phyloP scores from a whole-genome alignment of 148 eudicot species.

The Silene latifolia region DNA sequence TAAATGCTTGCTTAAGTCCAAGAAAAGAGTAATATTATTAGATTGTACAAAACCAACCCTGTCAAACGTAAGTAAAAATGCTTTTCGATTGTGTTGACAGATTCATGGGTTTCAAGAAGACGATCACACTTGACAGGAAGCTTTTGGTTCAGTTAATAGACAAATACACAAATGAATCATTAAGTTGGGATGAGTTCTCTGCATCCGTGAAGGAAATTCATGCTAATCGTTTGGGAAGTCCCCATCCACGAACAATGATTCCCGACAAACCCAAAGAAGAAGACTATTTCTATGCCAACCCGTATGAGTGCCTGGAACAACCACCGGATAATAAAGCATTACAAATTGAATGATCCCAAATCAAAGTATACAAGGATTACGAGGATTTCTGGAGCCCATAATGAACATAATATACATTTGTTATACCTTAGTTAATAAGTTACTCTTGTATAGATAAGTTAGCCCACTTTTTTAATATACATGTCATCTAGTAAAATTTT shows the following conservation, averaged over 20 bases:
- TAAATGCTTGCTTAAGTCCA: not conserved
- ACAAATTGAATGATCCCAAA: constrained; percentile 26
- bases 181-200: constrained; percentile 48
- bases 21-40: too few species aligned
- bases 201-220: constrained; percentile 38
- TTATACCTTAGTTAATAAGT: constrained; percentile 29
- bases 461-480: constrained; percentile 22
- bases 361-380: constrained; percentile 2
- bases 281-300: constrained; percentile 51
- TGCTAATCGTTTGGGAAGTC: constrained; percentile 45
- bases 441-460: constrained; percentile 33
- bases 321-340: constrained; percentile 32
- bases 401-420: constrained; percentile 19
- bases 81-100: constrained; percentile 21
- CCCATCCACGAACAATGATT: constrained; percentile 34
- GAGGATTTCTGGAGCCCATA: constrained; percentile 10
- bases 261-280: constrained; percentile 53
- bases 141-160: constrained; percentile 42
- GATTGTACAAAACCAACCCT: too few species aligned
- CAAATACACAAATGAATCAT: constrained; percentile 30
- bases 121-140: constrained; percentile 45
- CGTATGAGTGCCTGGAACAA: constrained; percentile 42
- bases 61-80: not conserved
- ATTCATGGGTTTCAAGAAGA: constrained; percentile 39
- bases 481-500: constrained; percentile 9